Evolutionary conservation across 2,329 filamentous ascomycete genomes (phyloP).

Genomic region (Zopfia rhizophila): DNA sequence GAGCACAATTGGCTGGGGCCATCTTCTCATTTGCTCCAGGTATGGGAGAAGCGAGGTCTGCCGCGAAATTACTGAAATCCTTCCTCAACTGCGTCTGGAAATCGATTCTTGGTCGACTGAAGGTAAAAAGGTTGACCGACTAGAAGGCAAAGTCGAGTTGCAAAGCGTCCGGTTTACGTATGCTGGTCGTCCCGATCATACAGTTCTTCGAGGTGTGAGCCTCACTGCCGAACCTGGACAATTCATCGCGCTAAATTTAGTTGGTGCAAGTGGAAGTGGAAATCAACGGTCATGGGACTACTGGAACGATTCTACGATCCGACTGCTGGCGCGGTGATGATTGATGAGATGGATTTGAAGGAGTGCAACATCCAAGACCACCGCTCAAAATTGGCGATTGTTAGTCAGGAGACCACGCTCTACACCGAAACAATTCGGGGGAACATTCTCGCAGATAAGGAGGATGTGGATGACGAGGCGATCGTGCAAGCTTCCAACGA

Average conservation of each 20-base stretch:
- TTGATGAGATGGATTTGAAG: slow-evolving; percentile 86
- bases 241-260: slow-evolving; percentile 87
- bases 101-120: slow-evolving; percentile 65
- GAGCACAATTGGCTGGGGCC: slow-evolving; percentile 88
- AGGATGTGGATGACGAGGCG: slow-evolving; percentile 75
- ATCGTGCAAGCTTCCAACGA: slow-evolving; percentile 85
- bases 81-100: slow-evolving; percentile 81
- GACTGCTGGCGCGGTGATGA: slow-evolving; percentile 78
- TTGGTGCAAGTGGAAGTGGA: slow-evolving; percentile 93
- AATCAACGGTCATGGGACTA: slow-evolving; percentile 94
- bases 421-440: slow-evolving; percentile 93
- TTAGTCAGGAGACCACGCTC: slow-evolving; percentile 92
- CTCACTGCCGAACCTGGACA: slow-evolving; percentile 79
- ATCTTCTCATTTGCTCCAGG: slow-evolving; percentile 96
- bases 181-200: slow-evolving; percentile 87
- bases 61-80: slow-evolving; percentile 80
- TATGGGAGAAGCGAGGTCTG: slow-evolving; percentile 93
- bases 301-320: slow-evolving; percentile 96
- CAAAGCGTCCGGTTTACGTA: slow-evolving; percentile 94
- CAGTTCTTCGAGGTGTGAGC: slow-evolving; percentile 88
- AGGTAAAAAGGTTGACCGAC: slow-evolving; percentile 63
- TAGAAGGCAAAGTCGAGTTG: slow-evolving; percentile 80
- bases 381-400: slow-evolving; percentile 85
- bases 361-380: slow-evolving; percentile 83
- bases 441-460: slow-evolving; percentile 75